These are phyloP conservation scores for Brettanomyces nanus DNA, from an alignment of 805 yeast genomes.

Conservation along the genomic window DNA sequence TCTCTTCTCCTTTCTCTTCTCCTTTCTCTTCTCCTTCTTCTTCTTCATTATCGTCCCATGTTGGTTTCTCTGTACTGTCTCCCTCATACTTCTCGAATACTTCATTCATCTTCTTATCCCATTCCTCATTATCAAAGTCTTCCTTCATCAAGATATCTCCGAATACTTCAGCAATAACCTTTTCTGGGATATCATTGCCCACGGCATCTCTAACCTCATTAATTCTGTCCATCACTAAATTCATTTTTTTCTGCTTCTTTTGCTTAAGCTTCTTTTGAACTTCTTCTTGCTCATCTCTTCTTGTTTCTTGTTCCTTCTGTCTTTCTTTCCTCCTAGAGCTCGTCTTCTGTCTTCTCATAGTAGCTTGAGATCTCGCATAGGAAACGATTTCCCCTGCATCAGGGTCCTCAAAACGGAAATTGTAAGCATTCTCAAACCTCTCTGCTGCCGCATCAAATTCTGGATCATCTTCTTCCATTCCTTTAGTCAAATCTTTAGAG, in stretches of 20 bases:
- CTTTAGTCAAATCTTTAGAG: slow-evolving; percentile 30
- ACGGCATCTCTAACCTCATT: slow-evolving; percentile 57
- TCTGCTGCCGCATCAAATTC: slow-evolving; percentile 92
- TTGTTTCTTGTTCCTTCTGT: slow-evolving; percentile 54
- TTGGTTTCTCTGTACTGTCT: slow-evolving; percentile 52
- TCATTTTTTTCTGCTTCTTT: slow-evolving; percentile 69
- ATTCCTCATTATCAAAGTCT: slow-evolving; percentile 82
- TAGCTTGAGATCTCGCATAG: slow-evolving; percentile 91
- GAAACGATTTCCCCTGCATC: slow-evolving; percentile 84
- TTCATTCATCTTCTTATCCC: slow-evolving; percentile 83
- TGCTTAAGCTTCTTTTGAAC: slow-evolving; percentile 56
- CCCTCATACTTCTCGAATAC: slow-evolving; percentile 75
- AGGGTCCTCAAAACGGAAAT: slow-evolving; percentile 91
- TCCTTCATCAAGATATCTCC: slow-evolving; percentile 73
- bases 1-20: slow-evolving; percentile 30
- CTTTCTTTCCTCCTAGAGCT: slow-evolving; percentile 76
- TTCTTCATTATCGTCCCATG: slow-evolving; percentile 56
- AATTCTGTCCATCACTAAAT: slow-evolving; percentile 66
- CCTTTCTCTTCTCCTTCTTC: slow-evolving; percentile 13
- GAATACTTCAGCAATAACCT: slow-evolving; percentile 52
- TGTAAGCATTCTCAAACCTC: slow-evolving; percentile 83
- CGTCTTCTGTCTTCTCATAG: slow-evolving; percentile 73
- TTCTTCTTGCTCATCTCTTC: slow-evolving; percentile 41
- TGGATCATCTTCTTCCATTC: slow-evolving; percentile 62
- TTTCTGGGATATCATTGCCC: slow-evolving; percentile 56